A percentile compares a stretch with the other conserved stretches of the same genome.
These are phyloP conservation scores for Penicillium psychrofluorescens DNA, from an alignment of 495 filamentous ascomycete genomes.

Conservation along the genomic window DNA sequence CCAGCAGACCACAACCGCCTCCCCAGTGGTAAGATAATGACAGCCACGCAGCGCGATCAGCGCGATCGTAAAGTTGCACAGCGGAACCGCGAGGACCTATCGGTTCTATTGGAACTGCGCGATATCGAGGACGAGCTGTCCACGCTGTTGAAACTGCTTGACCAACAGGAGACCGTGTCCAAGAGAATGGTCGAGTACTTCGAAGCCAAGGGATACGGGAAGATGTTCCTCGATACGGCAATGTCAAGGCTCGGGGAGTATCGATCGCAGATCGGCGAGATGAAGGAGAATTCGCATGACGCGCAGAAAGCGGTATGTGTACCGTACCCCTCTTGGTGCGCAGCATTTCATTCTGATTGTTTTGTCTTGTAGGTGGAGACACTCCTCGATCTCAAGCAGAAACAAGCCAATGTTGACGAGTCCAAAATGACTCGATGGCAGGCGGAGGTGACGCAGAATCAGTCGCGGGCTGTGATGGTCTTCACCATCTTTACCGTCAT, in stretches of 20 bases:
- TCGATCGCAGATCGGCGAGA: conserved; percentile 46
- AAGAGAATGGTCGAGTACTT: conserved; percentile 42
- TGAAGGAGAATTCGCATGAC: conserved; percentile 43
- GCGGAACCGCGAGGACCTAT: conserved; percentile 56
- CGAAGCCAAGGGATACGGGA: conserved; percentile 21
- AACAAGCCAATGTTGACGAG: conserved; percentile 63
- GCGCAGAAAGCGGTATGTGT: conserved; percentile 33
- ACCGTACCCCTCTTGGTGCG: not conserved
- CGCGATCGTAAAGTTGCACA: conserved; percentile 44
- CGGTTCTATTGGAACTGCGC: conserved; percentile 55
- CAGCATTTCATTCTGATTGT: too few relatives aligned
- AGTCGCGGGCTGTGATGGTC: conserved; percentile 59
- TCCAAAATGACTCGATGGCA: conserved; percentile 57
- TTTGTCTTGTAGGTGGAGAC: conserved; percentile 46
- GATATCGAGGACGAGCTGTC: conserved; percentile 62
- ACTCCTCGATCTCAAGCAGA: conserved; percentile 60
- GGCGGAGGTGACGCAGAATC: conserved; percentile 54
- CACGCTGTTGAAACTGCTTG: conserved; percentile 51
- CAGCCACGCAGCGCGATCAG: conserved; percentile 35
- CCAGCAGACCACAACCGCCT: conserved; percentile 44
- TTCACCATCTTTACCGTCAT: conserved; percentile 65
- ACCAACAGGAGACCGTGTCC: conserved; percentile 46
- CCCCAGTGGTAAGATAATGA: conserved; percentile 35
- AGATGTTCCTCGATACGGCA: conserved; percentile 42
- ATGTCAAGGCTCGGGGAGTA: conserved; percentile 49